Conservation (phyloP, 148 eudicot genomes). For the Drosera capensis region DNA sequence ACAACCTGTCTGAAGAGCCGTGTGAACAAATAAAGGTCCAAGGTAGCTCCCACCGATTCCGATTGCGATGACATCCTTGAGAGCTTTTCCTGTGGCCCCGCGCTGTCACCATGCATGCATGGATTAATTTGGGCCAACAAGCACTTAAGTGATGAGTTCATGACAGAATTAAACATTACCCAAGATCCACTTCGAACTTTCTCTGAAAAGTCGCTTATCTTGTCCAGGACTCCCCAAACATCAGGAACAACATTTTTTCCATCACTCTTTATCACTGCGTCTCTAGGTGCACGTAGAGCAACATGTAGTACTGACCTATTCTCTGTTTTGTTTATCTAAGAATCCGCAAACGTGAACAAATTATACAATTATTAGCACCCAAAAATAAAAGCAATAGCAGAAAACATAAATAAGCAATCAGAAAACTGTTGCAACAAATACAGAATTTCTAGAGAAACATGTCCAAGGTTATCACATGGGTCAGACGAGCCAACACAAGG, state of each 20-base stretch:
- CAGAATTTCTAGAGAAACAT: no score
- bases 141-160: constrained; percentile 1
- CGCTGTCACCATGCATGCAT: constrained; percentile 26
- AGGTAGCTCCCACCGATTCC: constrained; percentile 98
- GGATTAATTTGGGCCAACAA: not conserved
- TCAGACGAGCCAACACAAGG: no score
- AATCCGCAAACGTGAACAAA: constrained; percentile 7
- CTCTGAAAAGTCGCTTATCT: constrained; percentile 77
- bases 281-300: constrained; percentile 92
- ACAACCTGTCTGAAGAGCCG: constrained; percentile 97
- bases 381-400: not conserved
- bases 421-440: no score
- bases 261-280: constrained; percentile 56
- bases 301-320: constrained; percentile 89
- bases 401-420: not conserved
- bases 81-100: constrained; percentile 80
- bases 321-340: constrained; percentile 92
- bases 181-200: constrained; percentile 91
- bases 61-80: constrained; percentile 68
- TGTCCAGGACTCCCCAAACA: constrained; percentile 91
- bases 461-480: no score
- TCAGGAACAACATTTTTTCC: constrained; percentile 93
- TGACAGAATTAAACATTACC: constrained; percentile 28
- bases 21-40: constrained; percentile 96
- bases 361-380: no score